Base-by-base conservation (phyloP, 106 monocot genomes). In the Dioscorea dumetorum region DNA sequence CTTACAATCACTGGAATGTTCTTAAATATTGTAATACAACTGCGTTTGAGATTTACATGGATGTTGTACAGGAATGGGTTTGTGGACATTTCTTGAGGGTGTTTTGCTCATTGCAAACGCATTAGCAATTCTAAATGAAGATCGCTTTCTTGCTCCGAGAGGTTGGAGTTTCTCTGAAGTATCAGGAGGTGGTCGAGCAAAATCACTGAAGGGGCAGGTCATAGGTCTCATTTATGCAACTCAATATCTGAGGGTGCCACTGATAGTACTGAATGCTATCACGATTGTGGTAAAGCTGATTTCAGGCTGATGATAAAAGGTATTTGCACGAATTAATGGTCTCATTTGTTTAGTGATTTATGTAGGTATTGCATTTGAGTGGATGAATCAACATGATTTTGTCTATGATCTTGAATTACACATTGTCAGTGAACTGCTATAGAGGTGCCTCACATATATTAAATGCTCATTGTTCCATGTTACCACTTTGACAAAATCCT, bases 111-210 rank as follows among this genome's bases (percentile, higher is more conserved):
- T 87, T 50, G 82, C 76, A 33, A 87, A 87, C 71, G 76, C 79
- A 22, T 67, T 87, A 57, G 79, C 79, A 13, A 87, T 87, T 62
- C 50, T 83, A 60, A 87, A 83, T 67, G 86, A 83, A 63, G 86
- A 87, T 33, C 69, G 79, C 12, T 83, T 87, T 64, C 76, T 87
- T 24, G 67, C 71, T 33, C 82, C 86, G 4, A 72, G 73, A 67
- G 79, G 86, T 35, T 87, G 86, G 86, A 87, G 82, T 64, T 79
- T 87, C 73, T 73, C 79, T 71, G 82, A 79, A 56, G 82, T 82
- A 34, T 82, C 82, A 28, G 74, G 60, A 66, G 60, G 53, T 17
- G 71, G 77, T 5, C 73, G 58, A 32, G 57, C 74, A 23, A 85
- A 85, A 50, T 67, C 77, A 32, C 53, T 85, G 35, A 85, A 81